Evolutionary conservation across 768 basidiomycete genomes (phyloP), one percentile per base, ranked within the genome.

Genomic region (Dentipellis sp.): DNA sequence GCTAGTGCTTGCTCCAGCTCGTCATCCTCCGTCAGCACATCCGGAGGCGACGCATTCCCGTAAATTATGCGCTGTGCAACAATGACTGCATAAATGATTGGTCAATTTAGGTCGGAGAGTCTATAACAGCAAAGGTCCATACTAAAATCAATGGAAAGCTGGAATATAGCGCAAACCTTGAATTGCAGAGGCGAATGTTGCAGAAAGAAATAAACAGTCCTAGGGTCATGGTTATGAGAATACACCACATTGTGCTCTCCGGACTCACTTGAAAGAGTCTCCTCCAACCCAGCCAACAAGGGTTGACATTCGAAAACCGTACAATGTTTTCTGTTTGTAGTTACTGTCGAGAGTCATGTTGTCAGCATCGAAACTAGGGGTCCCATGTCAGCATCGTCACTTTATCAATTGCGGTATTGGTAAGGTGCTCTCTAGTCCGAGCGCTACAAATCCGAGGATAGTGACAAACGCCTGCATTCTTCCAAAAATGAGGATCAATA

Each of bases 381-480:
- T 54, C n/a, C 11, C 34, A 19, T 55, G 36, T 14, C 29, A 34
- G 40, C 56, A 65, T 23, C 19, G 69, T 17, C 57, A 84, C 91
- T 85, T 91, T 56, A 90, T 76, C 40, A 93, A 72, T 63, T 93
- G 91, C 3, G 91, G 91, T 54, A 93, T 78, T 7, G 91, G 91
- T n/a, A 93, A 70, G 3, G 86, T 89, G 61, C 89, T 92, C 68
- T 92, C 91, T 22, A 93, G 72, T 11, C 91, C 91, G 22, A 93
- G 66, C 0, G 91, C 87, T 40, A 88, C 62, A 64, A 89, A 93
- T 0, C 91, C 91, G 19, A 92, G 73, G 6, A 80, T 67, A 14
- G 74, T 69, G 6, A 91, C 70, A 65, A 82, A 93, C 29, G 78
- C 38, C 16, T 79, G 67, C 4, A 78, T 83, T 36, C 80, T 79